A percentile compares a stretch with the other conserved stretches of the same genome.
These are phyloP conservation scores for Aspergillus heteromorphus DNA, from an alignment of 495 filamentous ascomycete species.

Conservation along the genomic window DNA sequence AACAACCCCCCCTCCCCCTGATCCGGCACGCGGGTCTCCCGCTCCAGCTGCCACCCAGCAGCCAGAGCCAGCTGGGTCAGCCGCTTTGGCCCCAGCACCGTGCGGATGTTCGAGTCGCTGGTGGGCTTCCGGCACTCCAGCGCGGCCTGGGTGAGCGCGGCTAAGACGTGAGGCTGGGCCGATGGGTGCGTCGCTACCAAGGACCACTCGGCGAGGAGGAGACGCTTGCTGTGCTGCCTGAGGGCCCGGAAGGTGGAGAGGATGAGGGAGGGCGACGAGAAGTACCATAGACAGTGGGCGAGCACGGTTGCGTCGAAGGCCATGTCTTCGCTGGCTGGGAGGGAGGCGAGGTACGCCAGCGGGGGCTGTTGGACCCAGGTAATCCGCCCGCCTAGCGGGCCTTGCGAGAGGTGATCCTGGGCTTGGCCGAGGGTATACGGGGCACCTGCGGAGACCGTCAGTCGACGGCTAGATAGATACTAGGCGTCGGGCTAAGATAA, in stretches of 20 bases:
- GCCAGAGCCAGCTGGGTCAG: slow-evolving; percentile 25
- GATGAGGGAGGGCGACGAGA: slow-evolving; percentile 26
- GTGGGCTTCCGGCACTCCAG: slow-evolving; percentile 20
- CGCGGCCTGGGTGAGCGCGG: slow-evolving; percentile 20
- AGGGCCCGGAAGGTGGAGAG: slow-evolving; percentile 27
- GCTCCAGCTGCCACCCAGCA: slow-evolving; percentile 27
- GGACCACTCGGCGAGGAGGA: slow-evolving; percentile 40
- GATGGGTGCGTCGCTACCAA: slow-evolving; percentile 16
- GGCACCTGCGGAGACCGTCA: slow-evolving; percentile 16
- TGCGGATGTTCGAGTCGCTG: slow-evolving; percentile 40
- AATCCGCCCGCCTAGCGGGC: slow-evolving; percentile 33
- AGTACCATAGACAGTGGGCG: slow-evolving; percentile 48
- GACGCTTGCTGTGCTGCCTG: slow-evolving; percentile 22
- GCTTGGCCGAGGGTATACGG: slow-evolving; percentile 33
- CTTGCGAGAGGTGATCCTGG: slow-evolving; percentile 28
- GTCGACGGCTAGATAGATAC: slow-evolving; percentile 5
- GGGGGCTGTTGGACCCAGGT: slow-evolving; percentile 33
- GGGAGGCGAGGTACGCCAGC: slow-evolving; percentile 18
- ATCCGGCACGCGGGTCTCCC: slow-evolving; percentile 21
- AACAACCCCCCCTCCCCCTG: slow-evolving; percentile 25
- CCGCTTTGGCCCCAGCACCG: slow-evolving; percentile 28
- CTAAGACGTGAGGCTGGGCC: slow-evolving; percentile 22
- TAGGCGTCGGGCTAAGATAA: slow-evolving; percentile 1
- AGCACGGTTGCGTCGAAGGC: slow-evolving; percentile 42
- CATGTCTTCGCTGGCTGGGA: slow-evolving; percentile 9